Conservation (phyloP, 106 monocot genomes). For the Allium sativum region DNA sequence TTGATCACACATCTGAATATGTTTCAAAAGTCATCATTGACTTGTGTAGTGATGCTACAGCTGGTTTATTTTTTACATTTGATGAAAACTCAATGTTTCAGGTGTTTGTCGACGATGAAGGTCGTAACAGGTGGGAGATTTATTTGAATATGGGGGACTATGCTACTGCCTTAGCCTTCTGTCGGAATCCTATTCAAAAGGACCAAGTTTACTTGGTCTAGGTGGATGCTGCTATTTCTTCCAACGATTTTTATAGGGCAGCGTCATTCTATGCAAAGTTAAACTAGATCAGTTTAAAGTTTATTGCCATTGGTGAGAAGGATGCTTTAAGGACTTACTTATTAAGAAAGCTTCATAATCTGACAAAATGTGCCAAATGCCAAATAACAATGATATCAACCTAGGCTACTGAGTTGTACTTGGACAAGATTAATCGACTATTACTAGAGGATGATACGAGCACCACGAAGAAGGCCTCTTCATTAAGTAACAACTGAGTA, state of each 20-base stretch:
- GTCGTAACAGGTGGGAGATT: constrained; percentile 94
- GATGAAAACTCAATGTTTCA: constrained; percentile 98
- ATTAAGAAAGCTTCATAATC: constrained; percentile 80
- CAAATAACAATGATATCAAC: constrained; percentile 99
- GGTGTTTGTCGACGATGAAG: constrained; percentile 89
- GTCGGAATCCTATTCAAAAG: constrained; percentile 70
- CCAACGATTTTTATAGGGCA: constrained; percentile 85
- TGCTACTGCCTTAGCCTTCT: constrained; percentile 81
- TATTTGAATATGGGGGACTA: constrained; percentile 81
- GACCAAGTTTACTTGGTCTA: constrained; percentile 91
- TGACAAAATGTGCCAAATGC: constrained; percentile 84
- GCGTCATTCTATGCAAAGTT: constrained; percentile 99
- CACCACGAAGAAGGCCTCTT: constrained; percentile 12
- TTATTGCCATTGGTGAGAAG: constrained; percentile 78
- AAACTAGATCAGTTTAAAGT: constrained; percentile 85
- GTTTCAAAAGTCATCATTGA: constrained; percentile 80
- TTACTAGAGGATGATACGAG: constrained; percentile 66
- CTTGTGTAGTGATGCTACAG: constrained; percentile 83
- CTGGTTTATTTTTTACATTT: constrained; percentile 88
- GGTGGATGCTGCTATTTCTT: constrained; percentile 82
- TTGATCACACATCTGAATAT: constrained; percentile 75
- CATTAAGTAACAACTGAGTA: constrained; percentile 37
- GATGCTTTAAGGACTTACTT: constrained; percentile 93
- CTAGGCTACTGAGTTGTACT: constrained; percentile 88
- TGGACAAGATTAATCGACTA: constrained; percentile 98